Conservation (phyloP, 2,329 filamentous ascomycete species). For the Colletotrichum shisoi region DNA sequence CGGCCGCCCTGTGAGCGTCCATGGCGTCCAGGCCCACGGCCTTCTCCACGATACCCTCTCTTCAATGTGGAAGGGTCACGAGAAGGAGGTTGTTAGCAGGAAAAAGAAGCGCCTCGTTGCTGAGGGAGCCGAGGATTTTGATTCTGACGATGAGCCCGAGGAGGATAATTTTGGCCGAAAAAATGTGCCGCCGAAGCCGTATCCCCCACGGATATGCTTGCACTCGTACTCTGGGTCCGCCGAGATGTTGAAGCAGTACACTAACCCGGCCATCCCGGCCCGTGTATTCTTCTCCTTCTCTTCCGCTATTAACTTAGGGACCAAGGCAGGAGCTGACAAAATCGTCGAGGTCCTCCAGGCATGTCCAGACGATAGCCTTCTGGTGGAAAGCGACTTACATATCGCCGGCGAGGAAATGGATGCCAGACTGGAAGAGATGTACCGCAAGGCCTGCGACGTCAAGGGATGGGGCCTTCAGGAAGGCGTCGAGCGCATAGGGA, state of each 20-base stretch:
- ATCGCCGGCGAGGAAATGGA: slow-evolving; percentile 85
- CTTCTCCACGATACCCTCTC: slow-evolving; percentile 71
- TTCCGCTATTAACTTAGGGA: slow-evolving; percentile 77
- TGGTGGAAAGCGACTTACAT: slow-evolving; percentile 92
- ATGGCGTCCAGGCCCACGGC: slow-evolving; percentile 80
- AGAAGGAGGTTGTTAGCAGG: slow-evolving; percentile 67
- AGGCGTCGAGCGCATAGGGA: slow-evolving; percentile 71
- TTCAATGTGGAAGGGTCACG: slow-evolving; percentile 74
- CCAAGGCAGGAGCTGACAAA: slow-evolving; percentile 55
- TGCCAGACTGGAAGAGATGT: slow-evolving; percentile 74
- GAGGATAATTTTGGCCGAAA: slow-evolving; percentile 34
- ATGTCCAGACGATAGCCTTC: slow-evolving; percentile 78
- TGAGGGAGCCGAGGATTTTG: slow-evolving; percentile 57
- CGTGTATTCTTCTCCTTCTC: slow-evolving; percentile 91
- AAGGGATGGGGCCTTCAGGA: slow-evolving; percentile 80
- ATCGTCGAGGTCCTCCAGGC: slow-evolving; percentile 72
- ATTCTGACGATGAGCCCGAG: slow-evolving; percentile 49
- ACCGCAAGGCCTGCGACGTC: slow-evolving; percentile 76
- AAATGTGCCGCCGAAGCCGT: slow-evolving; percentile 60
- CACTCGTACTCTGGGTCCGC: slow-evolving; percentile 88
- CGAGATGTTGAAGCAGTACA: slow-evolving; percentile 79
- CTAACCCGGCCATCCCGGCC: slow-evolving; percentile 74
- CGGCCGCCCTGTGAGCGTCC: slow-evolving; percentile 71
- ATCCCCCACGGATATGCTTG: slow-evolving; percentile 87
- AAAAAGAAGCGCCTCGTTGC: slow-evolving; percentile 63